Evolutionary conservation across 2,329 filamentous ascomycete genomes (phyloP), one percentile per base, ranked within the genome.

Genomic region (Alternaria burnsii): DNA sequence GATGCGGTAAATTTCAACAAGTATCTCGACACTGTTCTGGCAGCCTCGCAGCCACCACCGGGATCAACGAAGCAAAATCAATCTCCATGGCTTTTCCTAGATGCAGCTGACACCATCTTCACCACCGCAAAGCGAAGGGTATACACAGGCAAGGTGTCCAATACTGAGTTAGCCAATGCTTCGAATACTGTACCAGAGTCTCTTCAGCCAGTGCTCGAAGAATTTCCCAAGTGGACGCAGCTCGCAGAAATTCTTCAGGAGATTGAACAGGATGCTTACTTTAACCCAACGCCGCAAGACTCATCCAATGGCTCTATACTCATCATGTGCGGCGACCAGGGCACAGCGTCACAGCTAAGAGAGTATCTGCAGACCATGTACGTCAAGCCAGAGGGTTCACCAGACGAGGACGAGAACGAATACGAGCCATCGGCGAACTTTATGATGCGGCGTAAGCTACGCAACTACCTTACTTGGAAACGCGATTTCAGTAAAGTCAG

Each of bases 331-430:
- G 90, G 90, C 26, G 94, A 97, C 71, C 88, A 91, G 58, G 88
- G 89, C 57, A 97, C 93, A 9, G 97, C 92, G 73, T 87, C 91
- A 14, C 95, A 99, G 71, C 83, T 99, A 42, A 88, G 93, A 65
- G 94, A 98, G 75, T 98, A 94, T 75, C 82, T 99, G 20, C 91
- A 97, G 76, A 93, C 88, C 7, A 97, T 97, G 93, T 88, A 96
- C 73, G 85, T 94, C 28, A 88, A 86, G 55, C 84, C 88, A 54
- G 75, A 80, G 38, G 72, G 66, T n/a, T 66, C 67, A 5, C 63
- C 82, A 6, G 77, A 79, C 5, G 79, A 83, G 4, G 81, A 85
- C 5, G 83, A 85, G 3, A 85, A 86, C 12, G 84, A 86, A 8
- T 81, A 87, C 54, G 74, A 74, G 63, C 87, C 91, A 1, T 96